Percentiles rank a stretch among this genome's conserved stretches.
phyloP scores from a whole-genome alignment of 345 rosid species.

The Gossypium bickii region DNA sequence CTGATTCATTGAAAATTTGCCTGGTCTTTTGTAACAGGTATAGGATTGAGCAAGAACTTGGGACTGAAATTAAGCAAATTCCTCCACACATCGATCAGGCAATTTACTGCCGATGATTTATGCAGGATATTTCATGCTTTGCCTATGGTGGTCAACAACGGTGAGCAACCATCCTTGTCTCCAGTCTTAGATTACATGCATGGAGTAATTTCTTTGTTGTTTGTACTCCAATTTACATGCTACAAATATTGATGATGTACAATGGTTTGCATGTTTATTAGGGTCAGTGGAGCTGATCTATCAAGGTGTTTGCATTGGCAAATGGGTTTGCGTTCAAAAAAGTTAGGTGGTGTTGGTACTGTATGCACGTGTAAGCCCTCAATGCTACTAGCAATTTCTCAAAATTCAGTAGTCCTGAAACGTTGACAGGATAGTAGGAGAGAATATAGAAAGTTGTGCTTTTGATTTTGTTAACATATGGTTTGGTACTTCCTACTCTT shows the following conservation, averaged over 20 bases:
- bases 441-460: slow-evolving; percentile 26
- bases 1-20: slow-evolving; percentile 6
- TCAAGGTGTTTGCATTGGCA: slow-evolving; percentile 16
- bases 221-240: not conserved
- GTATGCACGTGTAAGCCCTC: slow-evolving; percentile 32
- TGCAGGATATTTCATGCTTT: slow-evolving; percentile 15
- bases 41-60: slow-evolving; percentile 99
- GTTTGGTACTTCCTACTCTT: slow-evolving; percentile 23
- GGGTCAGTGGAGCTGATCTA: slow-evolving; percentile 23
- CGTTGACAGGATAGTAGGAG: slow-evolving; percentile 29
- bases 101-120: slow-evolving; percentile 72
- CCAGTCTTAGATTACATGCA: not conserved
- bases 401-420: slow-evolving; percentile 30
- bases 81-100: slow-evolving; percentile 94
- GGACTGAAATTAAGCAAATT: slow-evolving; percentile 97
- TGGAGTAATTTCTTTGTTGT: not conserved
- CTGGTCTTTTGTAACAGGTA: slow-evolving; percentile 52
- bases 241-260: not conserved
- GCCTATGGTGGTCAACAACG: slow-evolving; percentile 26
- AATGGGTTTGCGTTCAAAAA: slow-evolving; percentile 14
- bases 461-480: slow-evolving; percentile 24
- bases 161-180: slow-evolving; percentile 32
- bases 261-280: slow-evolving; percentile 6
- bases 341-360: slow-evolving; percentile 26
- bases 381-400: slow-evolving; percentile 31